Evolutionary conservation across 345 rosid species (phyloP), one percentile per base, ranked within the genome.

Genomic region (Gossypium bickii): DNA sequence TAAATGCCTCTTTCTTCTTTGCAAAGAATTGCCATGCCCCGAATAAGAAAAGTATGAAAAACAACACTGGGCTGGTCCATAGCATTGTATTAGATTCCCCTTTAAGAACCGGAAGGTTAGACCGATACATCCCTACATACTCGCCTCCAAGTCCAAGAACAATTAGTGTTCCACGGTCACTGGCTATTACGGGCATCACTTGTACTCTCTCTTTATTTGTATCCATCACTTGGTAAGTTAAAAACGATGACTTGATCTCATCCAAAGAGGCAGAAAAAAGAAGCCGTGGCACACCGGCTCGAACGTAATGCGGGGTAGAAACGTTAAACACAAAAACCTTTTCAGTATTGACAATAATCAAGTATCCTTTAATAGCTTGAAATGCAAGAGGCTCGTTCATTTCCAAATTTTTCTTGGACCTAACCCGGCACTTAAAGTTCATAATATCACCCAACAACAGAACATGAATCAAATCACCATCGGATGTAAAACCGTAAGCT

Each of bases 1-100:
- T 93, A 52, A 95, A 88, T 15, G 89, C 90, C 77, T 90, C 99
- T 84, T 95, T 93, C 90, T 95, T 95, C 92, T 93, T 93, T 5
- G 98, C 93, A 65, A 95, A 95, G 71, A 95, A 93, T 70, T 91
- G 93, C 99, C 99, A 95, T 4, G 97, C 92, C 18, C 81, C 94
- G 17, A 93, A 92, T 52, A 95, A 75, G 81, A 95, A 90, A 60
- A 93, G 82, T 65, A 95, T 63, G 79, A 95, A 95, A 80, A 95
- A 87, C 81, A 93, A 67, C 56, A 93, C 96, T n/a, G 99, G 99
- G 66, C 89, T 87, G 51, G 94, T 93, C 90, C 96, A 94, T 11
- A 84, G 82, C 92, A 94, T 82, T 49, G 92, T 83, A 79, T 72
- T 93, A 74, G 86, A 84, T 60, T 94, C 97, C 55, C 85, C 93